Percentiles rank a stretch among this genome's conserved stretches.
These are phyloP conservation scores for Niveomyces coronatus DNA, from an alignment of 2,329 filamentous ascomycete genomes.

Conservation along the genomic window DNA sequence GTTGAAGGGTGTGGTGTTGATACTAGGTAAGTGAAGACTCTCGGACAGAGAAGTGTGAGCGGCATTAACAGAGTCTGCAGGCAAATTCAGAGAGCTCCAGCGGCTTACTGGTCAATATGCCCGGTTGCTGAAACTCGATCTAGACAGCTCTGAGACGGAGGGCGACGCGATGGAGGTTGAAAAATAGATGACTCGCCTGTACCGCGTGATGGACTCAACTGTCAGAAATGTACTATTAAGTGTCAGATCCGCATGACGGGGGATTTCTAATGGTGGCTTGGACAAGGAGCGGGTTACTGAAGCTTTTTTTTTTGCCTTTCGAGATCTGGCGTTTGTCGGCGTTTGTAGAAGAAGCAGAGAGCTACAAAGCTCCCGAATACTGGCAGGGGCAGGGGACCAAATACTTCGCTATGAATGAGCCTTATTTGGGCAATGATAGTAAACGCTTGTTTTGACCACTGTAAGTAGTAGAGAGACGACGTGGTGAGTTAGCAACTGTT, in stretches of 20 bases:
- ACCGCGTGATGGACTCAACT: too few species aligned
- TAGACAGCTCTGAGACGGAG: constrained; percentile 34
- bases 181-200: constrained; percentile 12
- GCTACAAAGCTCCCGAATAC: too few species aligned
- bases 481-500: not conserved
- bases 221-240: constrained; percentile 7
- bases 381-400: too few species aligned
- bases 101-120: constrained; percentile 93
- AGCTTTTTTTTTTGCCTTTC: not conserved
- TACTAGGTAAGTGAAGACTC: constrained; percentile 59
- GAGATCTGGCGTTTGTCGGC: constrained; percentile 9
- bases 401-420: not conserved
- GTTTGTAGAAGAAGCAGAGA: constrained; percentile 7
- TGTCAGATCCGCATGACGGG: too few species aligned
- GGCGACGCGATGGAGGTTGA: constrained; percentile 35
- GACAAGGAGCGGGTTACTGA: too few species aligned
- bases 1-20: constrained; percentile 81
- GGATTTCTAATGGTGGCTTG: not conserved
- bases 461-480: too few species aligned
- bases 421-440: constrained; percentile 1
- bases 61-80: constrained; percentile 38
- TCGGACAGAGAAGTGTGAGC: not conserved
- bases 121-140: constrained; percentile 58
- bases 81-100: constrained; percentile 92
- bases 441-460: not conserved